Base-by-base conservation (phyloP, 1,284 basidiomycete genomes). In the Microbotryum scabiosae region DNA sequence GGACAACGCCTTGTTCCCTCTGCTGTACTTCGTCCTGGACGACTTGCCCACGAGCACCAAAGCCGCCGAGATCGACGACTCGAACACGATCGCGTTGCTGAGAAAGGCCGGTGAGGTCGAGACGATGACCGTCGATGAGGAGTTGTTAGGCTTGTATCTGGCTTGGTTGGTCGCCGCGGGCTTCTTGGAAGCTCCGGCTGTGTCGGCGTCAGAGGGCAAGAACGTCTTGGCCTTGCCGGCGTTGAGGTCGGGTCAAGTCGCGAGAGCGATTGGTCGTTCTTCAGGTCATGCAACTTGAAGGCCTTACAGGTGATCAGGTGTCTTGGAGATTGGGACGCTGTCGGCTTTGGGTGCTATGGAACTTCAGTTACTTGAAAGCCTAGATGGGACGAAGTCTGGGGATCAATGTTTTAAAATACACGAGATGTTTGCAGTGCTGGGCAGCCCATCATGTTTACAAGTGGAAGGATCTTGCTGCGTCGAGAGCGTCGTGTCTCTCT, bases 31-130 rank as follows among this genome's bases (percentile, higher is more conserved):
- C 72, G 96, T 97, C 23, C 79, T 98, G 23, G 94, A 97, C 74
- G 96, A 98, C 75, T 79, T 99, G 47, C 96, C 96, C 4, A 96
- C 93, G 25, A 90, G 87, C 73, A 98, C 94, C 54, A 97, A 96
- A 78, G 85, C 90, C 2, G 89, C 96, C 3, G 88, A 90, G 71
- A 79, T 98, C 50, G 89, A 96, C 73, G 91, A 97, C 74, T 74
- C 79, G 20, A 94, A 96, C 74, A 93, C 92, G 14, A 77, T 79
- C 51, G 78, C 80, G 5, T 75, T 97, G 52, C 76, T 90, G 30
- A 73, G 74, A 36, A 76, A 78, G n/a, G 79, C 80, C 41, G 76
- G 76, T 20, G 77, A 79, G 67, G 72, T 73, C 44, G 70, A 68
- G 12, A 70, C 75, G 23, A 79, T 78, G 64, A 90, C 90, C 0